Evolutionary conservation across 495 filamentous ascomycete species (phyloP), one percentile per base, ranked within the genome.

Genomic region (Pyrenula massariospora): DNA sequence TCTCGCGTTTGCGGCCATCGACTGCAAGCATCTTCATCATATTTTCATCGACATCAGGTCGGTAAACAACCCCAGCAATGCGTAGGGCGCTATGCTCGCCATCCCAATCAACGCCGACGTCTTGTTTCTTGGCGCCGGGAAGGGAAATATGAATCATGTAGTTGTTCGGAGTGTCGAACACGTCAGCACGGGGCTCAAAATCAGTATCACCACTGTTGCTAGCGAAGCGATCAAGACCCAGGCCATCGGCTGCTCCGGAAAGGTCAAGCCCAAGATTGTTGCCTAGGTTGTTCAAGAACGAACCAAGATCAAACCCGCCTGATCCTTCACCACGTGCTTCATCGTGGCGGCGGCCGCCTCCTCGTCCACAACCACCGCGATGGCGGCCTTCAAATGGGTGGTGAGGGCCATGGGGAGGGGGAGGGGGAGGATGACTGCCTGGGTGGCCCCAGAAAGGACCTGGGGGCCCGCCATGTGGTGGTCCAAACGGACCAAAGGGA

Each of bases 41-140:
- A 55, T 83, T 80, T 65, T 91, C 88, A 58, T 84, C 81, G 25
- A 71, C 59, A 1, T 85, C 86, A 10, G 80, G 83, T 1, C 86
- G 76, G 61, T 89, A 77, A 22, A 89, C 75, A 3, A 91, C 81
- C 19, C 89, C 89, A 0, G 81, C 77, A 52, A 94, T 70, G 55
- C 73, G 77, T 48, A 94, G 66, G 49, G 78, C 74, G 20, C 72
- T 76, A 64, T 83, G 81, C 5, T 88, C 81, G 1, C 79, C 73
- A 62, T 91, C 84, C 72, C 83, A 94, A 66, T 82, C 82, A 36
- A 94, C 81, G 52, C 77, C 84, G 15, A 92, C 73, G 64, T 94
- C 87, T 58, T 86, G 77, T 64, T 88, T 90, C 69, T 82, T 82
- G 5, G 84, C 87, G 19, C 89, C 89, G 1, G 89, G 84, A 0